Base-by-base conservation (phyloP, 768 basidiomycete genomes). In the Amanita pallidorosea region DNA sequence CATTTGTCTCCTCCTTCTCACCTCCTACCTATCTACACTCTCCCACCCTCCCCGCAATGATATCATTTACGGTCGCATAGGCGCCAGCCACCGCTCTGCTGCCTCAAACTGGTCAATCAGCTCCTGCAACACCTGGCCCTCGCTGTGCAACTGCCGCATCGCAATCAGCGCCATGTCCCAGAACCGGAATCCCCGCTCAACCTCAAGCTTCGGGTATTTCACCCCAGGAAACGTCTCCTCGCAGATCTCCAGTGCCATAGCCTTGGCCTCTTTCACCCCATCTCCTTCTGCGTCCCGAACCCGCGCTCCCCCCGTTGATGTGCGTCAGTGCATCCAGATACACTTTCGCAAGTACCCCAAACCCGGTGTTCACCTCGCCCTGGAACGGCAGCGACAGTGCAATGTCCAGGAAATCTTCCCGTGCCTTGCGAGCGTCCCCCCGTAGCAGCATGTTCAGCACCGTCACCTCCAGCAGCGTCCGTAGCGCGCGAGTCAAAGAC, bases 161-260 rank as follows among this genome's bases (percentile, higher is more conserved):
- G 91, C 91, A 51, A 80, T 77, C 67, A 96, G 77, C 61, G 88
- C 80, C 67, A 94, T 77, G 64, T 97, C 92, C 95, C 95, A 99
- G 75, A 98, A 99, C 61, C 95, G 75, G 75, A 99, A 97, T 5
- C 95, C 95, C 45, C 95, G 72, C 67, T 96, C 92, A 53, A 99
- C 87, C 74, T 98, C 95, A 54, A 71, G 70, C 68, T 84, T 81
- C 3, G 94, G 90, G 52, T 61, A 66, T 73, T 93, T 95, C 58
- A 99, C 89, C 18, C 89, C 92, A 17, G 85, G 79, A 75, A 98
- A 97, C 51, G 88, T 92, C 62, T 93, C 87, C 60, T 97, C 93
- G 63, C 94, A 88, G 58, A 95, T 83, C 55, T 86, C 88, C 38
- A 97, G 76, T 43, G 93, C 93, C 73, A 88, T 77, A 47, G 78